Evolutionary conservation across 352 stramenopile species (phyloP).

Genomic region (Pythium aquatile): DNA sequence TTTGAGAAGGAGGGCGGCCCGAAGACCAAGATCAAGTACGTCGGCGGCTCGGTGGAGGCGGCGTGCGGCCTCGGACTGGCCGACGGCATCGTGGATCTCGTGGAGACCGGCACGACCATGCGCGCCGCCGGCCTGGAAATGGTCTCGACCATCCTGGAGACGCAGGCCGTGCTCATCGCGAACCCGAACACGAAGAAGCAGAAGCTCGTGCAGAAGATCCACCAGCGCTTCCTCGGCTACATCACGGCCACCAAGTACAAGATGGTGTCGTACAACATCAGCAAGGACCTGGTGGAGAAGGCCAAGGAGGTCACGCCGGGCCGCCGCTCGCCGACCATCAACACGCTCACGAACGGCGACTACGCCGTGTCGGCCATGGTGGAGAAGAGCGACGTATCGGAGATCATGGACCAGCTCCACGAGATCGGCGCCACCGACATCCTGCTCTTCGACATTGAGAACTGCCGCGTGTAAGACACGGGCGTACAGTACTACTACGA

Average conservation of each 20-base stretch:
- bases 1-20: constrained; percentile 70
- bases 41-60: constrained; percentile 97
- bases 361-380: constrained; percentile 93
- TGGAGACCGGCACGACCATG: constrained; percentile 99
- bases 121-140: constrained; percentile 95
- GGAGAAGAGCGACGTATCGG: constrained; percentile 84
- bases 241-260: constrained; percentile 97
- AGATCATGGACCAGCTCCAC: constrained; percentile 96
- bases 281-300: constrained; percentile 81
- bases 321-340: constrained; percentile 93
- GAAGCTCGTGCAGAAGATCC: constrained; percentile 78
- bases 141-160: constrained; percentile 91
- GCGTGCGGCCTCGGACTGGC: constrained; percentile 96
- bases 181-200: constrained; percentile 77
- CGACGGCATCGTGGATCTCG: constrained; percentile 98
- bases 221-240: constrained; percentile 95
- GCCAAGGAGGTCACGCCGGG: constrained; percentile 92
- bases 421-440: constrained; percentile 96
- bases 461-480: constrained; percentile 83
- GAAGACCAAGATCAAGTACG: constrained; percentile 93
- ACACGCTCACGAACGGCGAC: constrained; percentile 82
- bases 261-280: constrained; percentile 98
- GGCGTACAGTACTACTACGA: not conserved
- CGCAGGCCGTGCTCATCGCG: constrained; percentile 91
- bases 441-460: constrained; percentile 95